A percentile compares a stretch with the other conserved stretches of the same genome.
Conservation (phyloP, 2,329 filamentous ascomycete species). For the Aspergillus piperis region DNA sequence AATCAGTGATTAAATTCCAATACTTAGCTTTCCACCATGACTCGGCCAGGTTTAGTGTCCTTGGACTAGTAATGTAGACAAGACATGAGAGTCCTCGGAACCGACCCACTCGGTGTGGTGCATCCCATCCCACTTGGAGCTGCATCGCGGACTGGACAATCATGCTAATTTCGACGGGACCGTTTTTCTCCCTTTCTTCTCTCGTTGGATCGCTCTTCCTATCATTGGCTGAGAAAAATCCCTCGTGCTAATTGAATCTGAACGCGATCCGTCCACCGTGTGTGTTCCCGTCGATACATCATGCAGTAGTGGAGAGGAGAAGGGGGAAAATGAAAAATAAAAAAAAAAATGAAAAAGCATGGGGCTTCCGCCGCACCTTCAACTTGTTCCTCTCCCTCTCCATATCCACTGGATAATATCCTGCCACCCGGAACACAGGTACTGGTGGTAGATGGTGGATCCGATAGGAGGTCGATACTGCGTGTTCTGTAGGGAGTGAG, state of each 20-base stretch:
- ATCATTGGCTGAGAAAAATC: slow-evolving; percentile 25
- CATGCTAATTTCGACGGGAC: slow-evolving; percentile 13
- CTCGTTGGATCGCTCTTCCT: slow-evolving; percentile 4
- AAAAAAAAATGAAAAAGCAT: neutral
- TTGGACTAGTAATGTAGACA: slow-evolving; percentile 3
- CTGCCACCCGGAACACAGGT: no score
- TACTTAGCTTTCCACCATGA: neutral
- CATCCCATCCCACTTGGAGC: neutral
- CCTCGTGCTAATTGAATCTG: slow-evolving; percentile 23
- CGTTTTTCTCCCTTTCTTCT: slow-evolving; percentile 16
- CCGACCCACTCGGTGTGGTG: neutral
- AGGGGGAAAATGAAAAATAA: no score
- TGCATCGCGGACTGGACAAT: slow-evolving; percentile 12
- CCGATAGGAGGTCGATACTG: no score
- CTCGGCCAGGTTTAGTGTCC: slow-evolving; percentile 1
- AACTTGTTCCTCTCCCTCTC: neutral
- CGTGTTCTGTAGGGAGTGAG: no score
- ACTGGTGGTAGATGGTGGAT: no score
- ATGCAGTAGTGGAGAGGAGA: neutral
- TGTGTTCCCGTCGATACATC: neutral
- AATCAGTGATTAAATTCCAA: neutral
- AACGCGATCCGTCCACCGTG: slow-evolving; percentile 10
- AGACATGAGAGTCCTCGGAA: neutral
- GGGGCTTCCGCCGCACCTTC: neutral
- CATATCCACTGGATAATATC: slow-evolving; percentile 8